These are phyloP conservation scores for Phyllosticta citribraziliensis DNA, from an alignment of 2,329 filamentous ascomycete species.

Conservation along the genomic window DNA sequence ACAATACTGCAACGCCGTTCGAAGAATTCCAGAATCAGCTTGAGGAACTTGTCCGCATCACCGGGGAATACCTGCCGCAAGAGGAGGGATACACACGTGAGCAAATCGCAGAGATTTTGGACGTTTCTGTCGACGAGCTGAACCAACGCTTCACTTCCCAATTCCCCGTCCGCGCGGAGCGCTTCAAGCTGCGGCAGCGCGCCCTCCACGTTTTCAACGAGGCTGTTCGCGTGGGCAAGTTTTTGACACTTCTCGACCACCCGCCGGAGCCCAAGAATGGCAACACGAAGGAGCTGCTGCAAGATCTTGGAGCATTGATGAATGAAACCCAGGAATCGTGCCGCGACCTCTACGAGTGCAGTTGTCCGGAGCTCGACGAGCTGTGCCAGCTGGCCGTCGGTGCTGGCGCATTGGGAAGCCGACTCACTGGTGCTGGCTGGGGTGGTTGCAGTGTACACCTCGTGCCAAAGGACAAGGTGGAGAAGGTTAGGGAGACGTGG, in stretches of 20 bases:
- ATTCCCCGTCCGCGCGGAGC: slow-evolving; percentile 80
- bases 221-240: slow-evolving; percentile 74
- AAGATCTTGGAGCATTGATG: slow-evolving; percentile 68
- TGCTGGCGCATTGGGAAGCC: slow-evolving; percentile 73
- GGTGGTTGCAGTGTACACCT: slow-evolving; percentile 93
- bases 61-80: slow-evolving; percentile 61
- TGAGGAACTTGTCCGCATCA: slow-evolving; percentile 58
- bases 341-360: slow-evolving; percentile 81
- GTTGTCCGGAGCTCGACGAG: slow-evolving; percentile 82
- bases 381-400: slow-evolving; percentile 69
- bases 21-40: slow-evolving; percentile 53
- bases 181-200: slow-evolving; percentile 79
- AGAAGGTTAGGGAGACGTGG: slow-evolving; percentile 66
- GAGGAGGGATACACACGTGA: slow-evolving; percentile 80
- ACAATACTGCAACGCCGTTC: slow-evolving; percentile 38
- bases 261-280: slow-evolving; percentile 33
- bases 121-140: slow-evolving; percentile 59
- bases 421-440: slow-evolving; percentile 91
- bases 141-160: slow-evolving; percentile 72
- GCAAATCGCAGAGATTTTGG: slow-evolving; percentile 66
- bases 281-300: slow-evolving; percentile 56
- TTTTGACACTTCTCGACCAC: slow-evolving; percentile 61
- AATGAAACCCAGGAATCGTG: slow-evolving; percentile 87
- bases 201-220: slow-evolving; percentile 87
- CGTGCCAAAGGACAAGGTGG: slow-evolving; percentile 73